Percentiles rank a stretch among this genome's conserved stretches.
These are phyloP conservation scores for Fusarium tuaranense DNA, from an alignment of 2,329 filamentous ascomycete species.

Conservation along the genomic window DNA sequence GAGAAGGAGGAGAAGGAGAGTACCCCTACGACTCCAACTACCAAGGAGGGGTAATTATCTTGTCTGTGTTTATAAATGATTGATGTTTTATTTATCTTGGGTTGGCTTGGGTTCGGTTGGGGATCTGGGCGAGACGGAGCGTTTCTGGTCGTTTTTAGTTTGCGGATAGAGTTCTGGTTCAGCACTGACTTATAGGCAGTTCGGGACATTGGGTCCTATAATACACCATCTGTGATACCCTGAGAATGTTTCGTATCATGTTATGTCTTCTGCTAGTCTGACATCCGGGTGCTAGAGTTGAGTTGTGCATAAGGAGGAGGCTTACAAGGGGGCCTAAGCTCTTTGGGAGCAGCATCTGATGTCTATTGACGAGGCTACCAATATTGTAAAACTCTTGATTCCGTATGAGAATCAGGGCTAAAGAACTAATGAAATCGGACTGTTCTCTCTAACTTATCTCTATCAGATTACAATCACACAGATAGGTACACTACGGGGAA, in stretches of 20 bases:
- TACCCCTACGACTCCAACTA: slow-evolving; percentile 26
- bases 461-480: not conserved
- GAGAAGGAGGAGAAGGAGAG: slow-evolving; percentile 48
- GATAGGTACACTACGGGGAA: not conserved
- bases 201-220: slow-evolving; percentile 32
- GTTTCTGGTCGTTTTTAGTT: slow-evolving; percentile 32
- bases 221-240: slow-evolving; percentile 48
- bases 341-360: not conserved
- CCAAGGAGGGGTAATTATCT: slow-evolving; percentile 29
- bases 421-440: not conserved
- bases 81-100: slow-evolving; percentile 32
- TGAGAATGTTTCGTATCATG: slow-evolving; percentile 16
- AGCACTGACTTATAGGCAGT: slow-evolving; percentile 35
- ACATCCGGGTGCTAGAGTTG: not conserved
- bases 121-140: slow-evolving; percentile 21
- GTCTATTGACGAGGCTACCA: not conserved
- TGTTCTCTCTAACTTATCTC: not conserved
- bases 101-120: slow-evolving; percentile 21
- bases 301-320: not conserved
- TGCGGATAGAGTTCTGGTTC: slow-evolving; percentile 38
- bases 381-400: not conserved
- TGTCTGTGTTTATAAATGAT: slow-evolving; percentile 32
- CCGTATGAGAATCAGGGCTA: not conserved
- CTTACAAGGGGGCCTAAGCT: not conserved
- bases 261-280: not conserved